These are phyloP conservation scores for Talaromyces sp. DNA, from an alignment of 2,329 filamentous ascomycete species.

Conservation along the genomic window DNA sequence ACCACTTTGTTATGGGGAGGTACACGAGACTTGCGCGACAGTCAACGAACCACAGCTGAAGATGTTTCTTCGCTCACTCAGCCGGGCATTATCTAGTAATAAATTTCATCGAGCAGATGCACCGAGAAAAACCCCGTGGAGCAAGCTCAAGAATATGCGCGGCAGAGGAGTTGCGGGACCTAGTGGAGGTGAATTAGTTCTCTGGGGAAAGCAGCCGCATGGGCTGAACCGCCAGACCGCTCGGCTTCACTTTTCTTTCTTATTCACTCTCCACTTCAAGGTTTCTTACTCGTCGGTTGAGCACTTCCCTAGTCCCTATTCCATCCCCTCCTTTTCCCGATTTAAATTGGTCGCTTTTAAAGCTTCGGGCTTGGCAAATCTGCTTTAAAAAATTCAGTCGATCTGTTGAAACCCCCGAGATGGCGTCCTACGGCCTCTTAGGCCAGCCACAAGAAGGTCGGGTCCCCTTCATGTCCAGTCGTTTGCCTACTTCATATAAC, in stretches of 20 bases:
- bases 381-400: neutral
- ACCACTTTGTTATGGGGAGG: neutral
- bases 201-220: constrained; percentile 17
- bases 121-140: constrained; percentile 2
- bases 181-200: constrained; percentile 7
- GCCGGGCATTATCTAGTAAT: constrained; percentile 16
- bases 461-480: constrained; percentile 10
- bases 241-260: constrained; percentile 27
- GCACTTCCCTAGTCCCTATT: neutral
- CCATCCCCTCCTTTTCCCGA: neutral
- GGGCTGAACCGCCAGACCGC: constrained; percentile 19
- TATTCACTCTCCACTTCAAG: constrained; percentile 11
- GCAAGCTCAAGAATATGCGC: neutral
- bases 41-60: constrained; percentile 1
- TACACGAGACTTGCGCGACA: constrained; percentile 5
- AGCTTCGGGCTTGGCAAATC: neutral
- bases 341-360: neutral
- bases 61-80: constrained; percentile 3
- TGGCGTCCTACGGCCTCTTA: constrained; percentile 67
- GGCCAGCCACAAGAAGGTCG: constrained; percentile 66
- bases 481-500: constrained; percentile 15
- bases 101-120: constrained; percentile 7
- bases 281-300: constrained; percentile 12
- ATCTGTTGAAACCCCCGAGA: constrained; percentile 30
- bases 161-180: neutral